Conservation (phyloP, 495 filamentous ascomycete species). For the Aeminium ludgeri region DNA sequence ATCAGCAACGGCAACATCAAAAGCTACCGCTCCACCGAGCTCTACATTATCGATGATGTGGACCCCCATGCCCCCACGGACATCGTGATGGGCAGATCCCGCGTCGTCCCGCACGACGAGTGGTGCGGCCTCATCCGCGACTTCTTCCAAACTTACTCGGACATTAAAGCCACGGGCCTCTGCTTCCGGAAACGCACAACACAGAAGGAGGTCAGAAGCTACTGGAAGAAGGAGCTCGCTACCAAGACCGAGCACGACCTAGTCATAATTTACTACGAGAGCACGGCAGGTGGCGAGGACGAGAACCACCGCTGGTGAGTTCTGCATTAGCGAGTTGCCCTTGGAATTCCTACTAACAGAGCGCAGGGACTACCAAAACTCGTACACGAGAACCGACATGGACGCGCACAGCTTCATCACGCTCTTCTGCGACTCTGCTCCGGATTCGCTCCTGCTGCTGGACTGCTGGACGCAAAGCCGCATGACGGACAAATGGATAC, state of each 20-base stretch:
- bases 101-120: too few relatives aligned
- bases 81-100: too few relatives aligned
- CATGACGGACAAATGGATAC: background rate
- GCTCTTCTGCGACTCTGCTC: background rate
- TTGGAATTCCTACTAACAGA: too few relatives aligned
- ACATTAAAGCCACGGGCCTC: background rate
- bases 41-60: slow-evolving; percentile 1
- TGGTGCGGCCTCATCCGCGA: background rate
- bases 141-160: background rate
- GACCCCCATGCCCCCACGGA: background rate
- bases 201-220: background rate
- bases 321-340: background rate
- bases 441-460: slow-evolving; percentile 2
- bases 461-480: slow-evolving; percentile 1
- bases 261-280: slow-evolving; percentile 8
- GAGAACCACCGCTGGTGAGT: slow-evolving; percentile 2
- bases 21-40: background rate
- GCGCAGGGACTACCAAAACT: too few relatives aligned
- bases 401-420: slow-evolving; percentile 5
- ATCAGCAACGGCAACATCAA: too few relatives aligned
- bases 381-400: slow-evolving; percentile 1
- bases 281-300: background rate
- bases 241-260: background rate
- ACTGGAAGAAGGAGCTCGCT: slow-evolving; percentile 2
- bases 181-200: background rate